A percentile compares a stretch with the other conserved stretches of the same genome.
phyloP scores from a whole-genome alignment of 176 grass and related monocot species.

The maize (Zea mays) region Zm-B73-REFERENCE-NAM-5.0 NC_050100.1:203421501-203422000 shows the following conservation, averaged over 20 bases:
- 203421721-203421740: not conserved
- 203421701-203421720: not conserved
- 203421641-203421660: not conserved
- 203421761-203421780: not conserved
- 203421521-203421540: not conserved
- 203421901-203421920: conserved; percentile 8
- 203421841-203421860: not conserved
- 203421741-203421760: not conserved
- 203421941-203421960: conserved; percentile 2
- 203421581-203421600: not conserved
- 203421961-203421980: not conserved
- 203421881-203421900: not conserved
- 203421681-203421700: not conserved
- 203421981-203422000: conserved; percentile 20
- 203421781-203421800: not conserved
- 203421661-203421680: not conserved
- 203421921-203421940: not conserved
- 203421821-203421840: conserved; percentile 10
- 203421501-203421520: not conserved
- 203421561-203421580: not conserved
- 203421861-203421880: conserved; percentile 16
- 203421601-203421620: not conserved
- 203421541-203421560: not conserved
- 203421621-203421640: not conserved
- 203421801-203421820: conserved; percentile 6